These are phyloP conservation scores for Monilinia fructigena DNA, from an alignment of 2,329 filamentous ascomycete genomes.

Conservation along the genomic window DNA sequence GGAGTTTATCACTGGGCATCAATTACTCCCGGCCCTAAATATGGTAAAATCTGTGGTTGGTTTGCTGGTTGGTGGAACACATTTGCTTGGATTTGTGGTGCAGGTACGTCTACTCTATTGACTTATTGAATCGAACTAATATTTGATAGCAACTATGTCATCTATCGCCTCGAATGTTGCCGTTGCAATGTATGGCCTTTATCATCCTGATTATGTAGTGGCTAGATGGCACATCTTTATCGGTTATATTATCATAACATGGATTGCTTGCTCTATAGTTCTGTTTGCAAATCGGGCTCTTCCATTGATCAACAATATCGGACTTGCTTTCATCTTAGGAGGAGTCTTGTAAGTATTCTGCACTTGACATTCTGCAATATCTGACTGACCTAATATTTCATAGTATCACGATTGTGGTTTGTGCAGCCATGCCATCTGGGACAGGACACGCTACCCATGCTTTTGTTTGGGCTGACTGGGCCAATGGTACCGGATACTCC, in stretches of 20 bases:
- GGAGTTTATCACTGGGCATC: slow-evolving; percentile 54
- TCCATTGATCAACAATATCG: slow-evolving; percentile 54
- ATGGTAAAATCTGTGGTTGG: slow-evolving; percentile 48
- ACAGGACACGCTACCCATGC: slow-evolving; percentile 44
- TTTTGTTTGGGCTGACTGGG: slow-evolving; percentile 49
- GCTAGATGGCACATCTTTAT: slow-evolving; percentile 53
- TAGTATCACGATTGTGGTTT: slow-evolving; percentile 46
- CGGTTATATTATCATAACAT: slow-evolving; percentile 48
- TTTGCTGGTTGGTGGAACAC: slow-evolving; percentile 54
- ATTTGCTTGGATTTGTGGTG: slow-evolving; percentile 45
- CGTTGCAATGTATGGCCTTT: slow-evolving; percentile 50
- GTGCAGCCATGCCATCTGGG: slow-evolving; percentile 52
- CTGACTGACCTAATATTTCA: background rate
- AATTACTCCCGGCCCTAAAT: slow-evolving; percentile 47
- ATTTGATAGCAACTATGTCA: slow-evolving; percentile 30
- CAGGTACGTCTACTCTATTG: slow-evolving; percentile 26
- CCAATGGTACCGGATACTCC: slow-evolving; percentile 46
- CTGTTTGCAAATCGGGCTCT: slow-evolving; percentile 56
- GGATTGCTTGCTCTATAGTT: slow-evolving; percentile 47
- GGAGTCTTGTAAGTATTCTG: slow-evolving; percentile 43
- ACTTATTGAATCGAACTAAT: slow-evolving; percentile 6
- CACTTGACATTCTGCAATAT: background rate
- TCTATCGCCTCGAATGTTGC: slow-evolving; percentile 46
- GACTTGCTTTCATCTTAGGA: slow-evolving; percentile 51
- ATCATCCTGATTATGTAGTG: slow-evolving; percentile 47